Evolutionary conservation across 2,329 filamentous ascomycete species (phyloP).

Genomic region (Boeremia lycopersici): DNA sequence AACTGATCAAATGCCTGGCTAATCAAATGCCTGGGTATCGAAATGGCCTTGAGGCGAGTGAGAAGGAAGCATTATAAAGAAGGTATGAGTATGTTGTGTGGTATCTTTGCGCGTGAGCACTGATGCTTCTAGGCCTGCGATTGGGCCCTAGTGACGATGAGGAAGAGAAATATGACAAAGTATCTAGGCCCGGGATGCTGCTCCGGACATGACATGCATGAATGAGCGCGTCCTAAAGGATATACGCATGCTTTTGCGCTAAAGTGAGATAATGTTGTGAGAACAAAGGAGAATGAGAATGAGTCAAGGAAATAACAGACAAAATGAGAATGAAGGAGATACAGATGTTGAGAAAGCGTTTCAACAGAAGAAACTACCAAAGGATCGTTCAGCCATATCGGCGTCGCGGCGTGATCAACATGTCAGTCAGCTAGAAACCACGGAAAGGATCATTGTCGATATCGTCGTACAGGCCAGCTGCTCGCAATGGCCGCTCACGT

Average conservation of each 20-base stretch:
- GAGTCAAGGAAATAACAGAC: background rate
- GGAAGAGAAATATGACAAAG: background rate
- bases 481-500: constrained; percentile 35
- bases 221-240: background rate
- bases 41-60: background rate
- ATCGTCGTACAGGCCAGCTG: constrained; percentile 42
- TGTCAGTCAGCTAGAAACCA: constrained; percentile 33
- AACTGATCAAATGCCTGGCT: background rate
- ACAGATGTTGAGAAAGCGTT: background rate
- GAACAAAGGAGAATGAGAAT: background rate
- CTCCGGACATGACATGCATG: background rate
- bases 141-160: background rate
- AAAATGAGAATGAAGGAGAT: background rate
- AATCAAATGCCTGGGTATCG: constrained; percentile 8
- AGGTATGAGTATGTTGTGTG: background rate
- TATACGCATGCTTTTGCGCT: background rate
- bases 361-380: background rate
- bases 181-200: background rate
- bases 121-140: constrained; percentile 5
- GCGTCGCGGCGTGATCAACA: constrained; percentile 1
- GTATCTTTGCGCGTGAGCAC: constrained; percentile 9
- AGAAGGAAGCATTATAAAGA: background rate
- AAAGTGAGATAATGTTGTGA: no score
- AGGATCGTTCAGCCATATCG: background rate
- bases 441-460: constrained; percentile 47